Percentiles rank a stretch among this genome's conserved stretches.
Conservation (phyloP, 805 yeast genomes). For the Starmera amethionina region DNA sequence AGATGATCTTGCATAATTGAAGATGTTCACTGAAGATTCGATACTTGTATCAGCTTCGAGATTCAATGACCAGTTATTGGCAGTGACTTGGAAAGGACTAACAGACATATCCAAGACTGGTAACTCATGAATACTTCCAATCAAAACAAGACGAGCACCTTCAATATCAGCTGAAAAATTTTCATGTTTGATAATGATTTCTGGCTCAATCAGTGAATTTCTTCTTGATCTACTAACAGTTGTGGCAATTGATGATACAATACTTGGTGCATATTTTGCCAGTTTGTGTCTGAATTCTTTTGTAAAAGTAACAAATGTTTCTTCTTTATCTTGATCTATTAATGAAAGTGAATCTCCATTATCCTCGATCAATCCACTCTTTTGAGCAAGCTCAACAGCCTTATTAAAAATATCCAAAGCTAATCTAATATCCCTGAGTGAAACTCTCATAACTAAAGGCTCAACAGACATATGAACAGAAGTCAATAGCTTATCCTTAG, state of each 20-base stretch:
- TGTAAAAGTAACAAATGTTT: constrained; percentile 32
- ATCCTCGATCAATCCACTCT: constrained; percentile 11
- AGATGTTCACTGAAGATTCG: constrained; percentile 62
- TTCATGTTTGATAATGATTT: constrained; percentile 55
- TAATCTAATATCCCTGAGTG: constrained; percentile 76
- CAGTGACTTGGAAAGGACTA: constrained; percentile 56
- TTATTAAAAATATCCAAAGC: constrained; percentile 66
- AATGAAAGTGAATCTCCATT: constrained; percentile 3
- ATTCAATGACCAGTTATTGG: constrained; percentile 82
- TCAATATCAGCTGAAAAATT: constrained; percentile 54
- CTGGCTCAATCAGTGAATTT: constrained; percentile 17
- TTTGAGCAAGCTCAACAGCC: constrained; percentile 45
- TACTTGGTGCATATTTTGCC: constrained; percentile 61
- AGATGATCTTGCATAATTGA: constrained; percentile 79
- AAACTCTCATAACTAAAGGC: constrained; percentile 70
- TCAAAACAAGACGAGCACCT: constrained; percentile 71
- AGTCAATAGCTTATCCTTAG: constrained; percentile 47
- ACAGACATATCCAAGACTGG: constrained; percentile 76
- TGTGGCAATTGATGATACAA: constrained; percentile 38
- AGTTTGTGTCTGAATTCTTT: constrained; percentile 54
- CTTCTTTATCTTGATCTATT: constrained; percentile 3
- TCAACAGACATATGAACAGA: constrained; percentile 64
- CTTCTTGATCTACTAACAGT: constrained; percentile 17
- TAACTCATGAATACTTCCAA: constrained; percentile 86
- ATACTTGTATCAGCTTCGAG: constrained; percentile 58